A percentile compares a stretch with the other conserved stretches of the same genome.
phyloP scores from a whole-genome alignment of 139 green algal species.

The Pleodorina starrii region DNA sequence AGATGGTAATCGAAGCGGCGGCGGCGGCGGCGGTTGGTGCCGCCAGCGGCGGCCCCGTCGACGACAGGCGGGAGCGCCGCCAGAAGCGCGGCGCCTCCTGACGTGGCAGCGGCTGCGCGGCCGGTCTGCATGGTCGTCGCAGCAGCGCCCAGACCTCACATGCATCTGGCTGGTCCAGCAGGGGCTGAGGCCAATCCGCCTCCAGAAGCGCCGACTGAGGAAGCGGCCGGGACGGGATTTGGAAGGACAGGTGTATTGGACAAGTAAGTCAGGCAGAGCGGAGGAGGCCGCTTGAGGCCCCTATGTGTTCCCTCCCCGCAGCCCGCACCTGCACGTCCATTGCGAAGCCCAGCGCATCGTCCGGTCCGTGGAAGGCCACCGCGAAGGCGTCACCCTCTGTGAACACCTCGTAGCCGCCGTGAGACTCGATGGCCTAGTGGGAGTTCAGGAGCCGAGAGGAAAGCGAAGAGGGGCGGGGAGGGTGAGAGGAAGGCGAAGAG shows the following conservation, averaged over 20 bases:
- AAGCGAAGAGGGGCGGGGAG: neutral
- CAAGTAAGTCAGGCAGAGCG: too few relatives aligned
- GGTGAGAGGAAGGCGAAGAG: too few relatives aligned
- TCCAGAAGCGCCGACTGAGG: slow-evolving; percentile 13
- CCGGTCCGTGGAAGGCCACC: slow-evolving; percentile 62
- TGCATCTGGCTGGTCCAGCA: slow-evolving; percentile 44
- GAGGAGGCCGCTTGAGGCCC: too few relatives aligned
- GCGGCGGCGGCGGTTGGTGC: too few relatives aligned
- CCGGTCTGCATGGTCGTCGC: neutral
- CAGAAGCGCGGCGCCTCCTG: too few relatives aligned
- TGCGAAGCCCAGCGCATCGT: slow-evolving; percentile 56
- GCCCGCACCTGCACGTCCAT: slow-evolving; percentile 34
- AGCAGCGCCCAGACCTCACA: slow-evolving; percentile 25
- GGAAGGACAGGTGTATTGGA: too few relatives aligned
- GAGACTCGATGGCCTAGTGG: too few relatives aligned
- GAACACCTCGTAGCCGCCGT: slow-evolving; percentile 25
- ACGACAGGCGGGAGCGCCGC: too few relatives aligned
- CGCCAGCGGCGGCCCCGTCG: too few relatives aligned
- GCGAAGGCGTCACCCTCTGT: slow-evolving; percentile 62
- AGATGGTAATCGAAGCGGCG: too few relatives aligned
- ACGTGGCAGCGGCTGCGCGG: neutral
- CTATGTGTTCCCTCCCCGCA: neutral
- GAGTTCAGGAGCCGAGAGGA: neutral
- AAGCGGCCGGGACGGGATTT: too few relatives aligned
- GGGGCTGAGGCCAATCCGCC: slow-evolving; percentile 15